A percentile compares a stretch with the other conserved stretches of the same genome.
Evolutionary conservation across 305 asterid species (phyloP).

Genomic region (Fraxinus sp.): DNA sequence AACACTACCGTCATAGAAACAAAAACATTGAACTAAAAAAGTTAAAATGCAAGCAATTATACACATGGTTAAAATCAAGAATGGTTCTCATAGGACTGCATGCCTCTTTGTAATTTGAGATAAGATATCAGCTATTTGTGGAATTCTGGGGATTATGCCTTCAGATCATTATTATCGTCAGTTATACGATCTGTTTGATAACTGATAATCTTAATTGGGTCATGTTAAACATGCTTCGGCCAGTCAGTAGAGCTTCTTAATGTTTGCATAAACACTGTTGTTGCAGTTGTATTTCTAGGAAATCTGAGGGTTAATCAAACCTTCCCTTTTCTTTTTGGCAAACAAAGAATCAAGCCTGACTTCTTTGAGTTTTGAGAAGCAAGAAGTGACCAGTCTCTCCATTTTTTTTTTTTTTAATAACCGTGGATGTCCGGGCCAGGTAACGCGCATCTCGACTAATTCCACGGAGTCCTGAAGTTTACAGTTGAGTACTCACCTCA

Average conservation of each 20-base stretch:
- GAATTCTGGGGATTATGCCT: not conserved
- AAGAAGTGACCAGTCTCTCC: not conserved
- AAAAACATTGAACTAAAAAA: not conserved
- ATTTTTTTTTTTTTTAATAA: not conserved
- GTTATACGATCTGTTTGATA: not conserved
- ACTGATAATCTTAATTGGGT: not conserved
- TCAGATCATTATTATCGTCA: not conserved
- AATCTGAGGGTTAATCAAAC: not conserved
- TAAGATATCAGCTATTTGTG: not conserved
- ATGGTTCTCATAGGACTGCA: not conserved
- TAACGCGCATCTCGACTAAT: no score
- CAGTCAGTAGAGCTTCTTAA: not conserved
- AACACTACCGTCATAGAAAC: not conserved
- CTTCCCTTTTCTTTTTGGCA: not conserved
- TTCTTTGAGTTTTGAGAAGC: not conserved
- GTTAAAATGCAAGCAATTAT: not conserved
- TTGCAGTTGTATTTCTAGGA: not conserved
- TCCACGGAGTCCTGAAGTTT: no score
- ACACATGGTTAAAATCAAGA: not conserved
- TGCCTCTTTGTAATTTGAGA: not conserved
- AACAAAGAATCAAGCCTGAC: not conserved
- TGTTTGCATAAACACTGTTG: not conserved
- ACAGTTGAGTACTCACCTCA: no score
- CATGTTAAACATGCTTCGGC: not conserved
- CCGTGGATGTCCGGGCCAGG: no score